These are phyloP conservation scores for Gossypium schwendimanii DNA, from an alignment of 441 rosid genomes.

Conservation along the genomic window DNA sequence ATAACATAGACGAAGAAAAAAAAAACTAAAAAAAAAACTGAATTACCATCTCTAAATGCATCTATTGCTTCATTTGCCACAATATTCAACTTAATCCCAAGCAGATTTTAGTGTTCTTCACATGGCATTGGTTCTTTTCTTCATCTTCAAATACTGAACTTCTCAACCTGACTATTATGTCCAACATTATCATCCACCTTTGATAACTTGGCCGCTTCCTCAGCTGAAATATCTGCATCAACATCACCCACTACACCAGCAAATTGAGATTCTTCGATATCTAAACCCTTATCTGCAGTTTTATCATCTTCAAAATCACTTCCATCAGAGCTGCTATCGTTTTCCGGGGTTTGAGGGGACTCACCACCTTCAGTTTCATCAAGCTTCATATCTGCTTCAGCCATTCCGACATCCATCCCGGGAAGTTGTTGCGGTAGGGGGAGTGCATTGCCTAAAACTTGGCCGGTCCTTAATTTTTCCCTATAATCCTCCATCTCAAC, in stretches of 20 bases:
- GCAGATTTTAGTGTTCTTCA: conserved; percentile 8
- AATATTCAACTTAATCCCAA: background rate
- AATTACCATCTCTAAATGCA: background rate
- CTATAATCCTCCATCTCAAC: conserved; percentile 73
- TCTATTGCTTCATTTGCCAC: background rate
- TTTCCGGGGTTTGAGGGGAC: conserved; percentile 34
- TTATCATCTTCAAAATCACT: conserved; percentile 50
- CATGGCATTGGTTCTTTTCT: background rate
- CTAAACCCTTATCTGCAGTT: conserved; percentile 36
- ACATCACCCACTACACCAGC: conserved; percentile 13
- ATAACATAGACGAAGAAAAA: background rate
- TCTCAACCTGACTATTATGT: conserved; percentile 8
- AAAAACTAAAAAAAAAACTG: background rate
- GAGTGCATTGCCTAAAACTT: conserved; percentile 50
- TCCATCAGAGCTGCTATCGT: conserved; percentile 37
- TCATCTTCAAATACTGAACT: conserved; percentile 7
- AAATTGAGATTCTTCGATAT: conserved; percentile 21
- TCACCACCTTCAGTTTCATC: conserved; percentile 52
- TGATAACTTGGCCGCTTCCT: background rate
- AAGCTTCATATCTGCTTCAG: conserved; percentile 37
- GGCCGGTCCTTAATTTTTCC: conserved; percentile 51
- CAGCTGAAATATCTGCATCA: conserved; percentile 16
- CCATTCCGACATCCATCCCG: conserved; percentile 35
- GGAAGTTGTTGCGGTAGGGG: conserved; percentile 66
- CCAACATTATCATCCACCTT: conserved; percentile 15